Conservation (phyloP, 768 basidiomycete species). For the Fomitopsis pulvina region DNA sequence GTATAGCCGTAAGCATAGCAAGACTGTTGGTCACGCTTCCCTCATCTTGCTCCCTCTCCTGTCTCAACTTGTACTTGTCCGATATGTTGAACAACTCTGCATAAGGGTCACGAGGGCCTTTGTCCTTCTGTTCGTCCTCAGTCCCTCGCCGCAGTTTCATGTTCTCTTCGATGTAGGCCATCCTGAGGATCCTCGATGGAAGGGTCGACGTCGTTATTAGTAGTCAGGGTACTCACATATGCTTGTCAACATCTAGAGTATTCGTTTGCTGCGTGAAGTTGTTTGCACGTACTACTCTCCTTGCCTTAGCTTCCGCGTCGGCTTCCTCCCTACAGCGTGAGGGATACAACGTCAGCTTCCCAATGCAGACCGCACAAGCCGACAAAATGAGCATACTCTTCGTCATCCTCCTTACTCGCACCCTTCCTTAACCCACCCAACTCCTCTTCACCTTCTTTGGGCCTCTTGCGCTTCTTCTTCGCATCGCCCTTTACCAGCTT, state of each 20-base stretch:
- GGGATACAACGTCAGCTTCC: background rate
- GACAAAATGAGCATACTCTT: conserved; percentile 44
- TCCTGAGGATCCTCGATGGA: conserved; percentile 44
- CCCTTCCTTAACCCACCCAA: conserved; percentile 53
- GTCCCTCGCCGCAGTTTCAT: conserved; percentile 65
- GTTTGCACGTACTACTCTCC: conserved; percentile 71
- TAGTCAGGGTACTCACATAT: conserved; percentile 60
- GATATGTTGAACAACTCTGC: conserved; percentile 74
- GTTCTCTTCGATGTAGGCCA: conserved; percentile 97
- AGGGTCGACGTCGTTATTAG: background rate
- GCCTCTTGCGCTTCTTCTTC: conserved; percentile 61
- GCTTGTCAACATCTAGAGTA: conserved; percentile 93
- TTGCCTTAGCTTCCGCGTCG: conserved; percentile 63
- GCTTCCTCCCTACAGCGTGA: conserved; percentile 46
- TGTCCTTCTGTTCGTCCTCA: conserved; percentile 39
- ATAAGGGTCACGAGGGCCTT: conserved; percentile 56
- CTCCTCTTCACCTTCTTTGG: conserved; percentile 33
- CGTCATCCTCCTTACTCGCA: conserved; percentile 39
- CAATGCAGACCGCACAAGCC: background rate
- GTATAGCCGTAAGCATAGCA: conserved; percentile 96
- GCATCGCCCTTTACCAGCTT: conserved; percentile 82
- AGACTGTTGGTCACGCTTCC: conserved; percentile 91
- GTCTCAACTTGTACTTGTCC: conserved; percentile 54
- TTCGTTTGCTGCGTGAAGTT: conserved; percentile 99
- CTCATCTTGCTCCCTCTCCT: conserved; percentile 56